Evolutionary conservation across 495 filamentous ascomycete genomes (phyloP).

Genomic region (Articulospora tetracladia): DNA sequence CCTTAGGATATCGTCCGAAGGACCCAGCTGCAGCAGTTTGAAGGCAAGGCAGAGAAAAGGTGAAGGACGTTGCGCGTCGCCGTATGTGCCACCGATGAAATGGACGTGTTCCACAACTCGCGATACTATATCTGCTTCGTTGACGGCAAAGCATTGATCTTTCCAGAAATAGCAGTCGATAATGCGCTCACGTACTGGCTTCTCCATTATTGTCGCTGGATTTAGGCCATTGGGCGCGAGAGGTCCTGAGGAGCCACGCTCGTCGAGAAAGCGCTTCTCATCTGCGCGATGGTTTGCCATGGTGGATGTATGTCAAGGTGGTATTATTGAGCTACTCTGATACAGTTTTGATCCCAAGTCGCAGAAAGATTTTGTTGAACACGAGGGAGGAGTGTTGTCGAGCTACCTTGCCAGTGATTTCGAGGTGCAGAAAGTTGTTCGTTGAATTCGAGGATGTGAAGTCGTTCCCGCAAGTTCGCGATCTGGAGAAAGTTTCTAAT

Average conservation of each 20-base stretch:
- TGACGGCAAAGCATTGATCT: conserved; percentile 95
- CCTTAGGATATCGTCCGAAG: conserved; percentile 70
- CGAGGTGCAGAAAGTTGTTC: neutral
- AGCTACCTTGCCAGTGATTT: too few species aligned
- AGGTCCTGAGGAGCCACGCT: conserved; percentile 53
- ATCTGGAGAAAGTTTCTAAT: conserved; percentile 1
- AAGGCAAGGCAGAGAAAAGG: conserved; percentile 94
- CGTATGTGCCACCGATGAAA: conserved; percentile 82
- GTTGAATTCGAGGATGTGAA: neutral
- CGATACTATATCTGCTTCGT: conserved; percentile 85
- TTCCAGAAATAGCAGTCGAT: conserved; percentile 96
- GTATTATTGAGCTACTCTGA: neutral
- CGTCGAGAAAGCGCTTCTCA: conserved; percentile 72
- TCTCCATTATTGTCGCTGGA: conserved; percentile 86
- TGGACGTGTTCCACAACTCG: conserved; percentile 79
- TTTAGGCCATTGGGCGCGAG: conserved; percentile 70
- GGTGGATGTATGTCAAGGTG: neutral
- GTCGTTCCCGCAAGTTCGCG: neutral
- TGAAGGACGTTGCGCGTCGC: conserved; percentile 73
- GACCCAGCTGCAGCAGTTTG: conserved; percentile 88
- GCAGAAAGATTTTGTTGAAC: too few species aligned
- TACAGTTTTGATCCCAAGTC: too few species aligned
- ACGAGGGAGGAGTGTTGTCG: too few species aligned
- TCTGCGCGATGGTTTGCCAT: conserved; percentile 60
- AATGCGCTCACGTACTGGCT: conserved; percentile 90